Base-by-base conservation (phyloP, 1,139 yeast genomes). In the Spencermartinsiella ligniputridi region DNA sequence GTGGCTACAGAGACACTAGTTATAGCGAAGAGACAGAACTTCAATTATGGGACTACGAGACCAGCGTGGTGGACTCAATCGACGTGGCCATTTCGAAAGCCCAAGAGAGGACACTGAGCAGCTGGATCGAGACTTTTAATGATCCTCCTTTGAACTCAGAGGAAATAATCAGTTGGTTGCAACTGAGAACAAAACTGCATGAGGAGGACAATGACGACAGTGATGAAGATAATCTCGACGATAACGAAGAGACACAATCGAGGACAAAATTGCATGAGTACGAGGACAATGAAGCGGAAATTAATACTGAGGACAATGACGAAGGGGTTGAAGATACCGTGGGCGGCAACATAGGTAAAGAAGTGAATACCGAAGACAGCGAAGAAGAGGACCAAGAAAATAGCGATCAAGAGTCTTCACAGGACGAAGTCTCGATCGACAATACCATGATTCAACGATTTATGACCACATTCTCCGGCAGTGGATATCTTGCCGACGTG, bases 391-490 rank as follows among this genome's bases (percentile, higher is more conserved):
- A 22, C 6, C 11, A 6, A 22, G 25, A 22, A 6, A 22, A 6
- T 22, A 11, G 11, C 25, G 25, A 22, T 6, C 25, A 6, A 6
- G 25, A 22, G 25, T 11, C 9, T 11, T 6, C 25, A 6, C 9
- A 22, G 11, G 11, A 22, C 25, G 9, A 22, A 6, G 25, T 22
- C 11, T 6, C 11, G 11, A 11, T 33, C 34, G 15, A 38, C 34
- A 57, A 63, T 48, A 71, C 51, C 48, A 37, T 52, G 52, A 33
- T 52, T 50, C 45, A 46, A 46, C 40, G 15, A 27, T 27, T 27
- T n/a, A 27, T 27, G 32, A 27, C 32, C 12, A 6, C 8, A 27
- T 27, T 11, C 15, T 27, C 32, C 15, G 32, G 32, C 32, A 27
- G 32, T n/a, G 32, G 32, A 8, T 27, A 27, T n/a, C 8, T n/a